Conservation (phyloP, 495 filamentous ascomycete species). For the Podospora anserina region DNA sequence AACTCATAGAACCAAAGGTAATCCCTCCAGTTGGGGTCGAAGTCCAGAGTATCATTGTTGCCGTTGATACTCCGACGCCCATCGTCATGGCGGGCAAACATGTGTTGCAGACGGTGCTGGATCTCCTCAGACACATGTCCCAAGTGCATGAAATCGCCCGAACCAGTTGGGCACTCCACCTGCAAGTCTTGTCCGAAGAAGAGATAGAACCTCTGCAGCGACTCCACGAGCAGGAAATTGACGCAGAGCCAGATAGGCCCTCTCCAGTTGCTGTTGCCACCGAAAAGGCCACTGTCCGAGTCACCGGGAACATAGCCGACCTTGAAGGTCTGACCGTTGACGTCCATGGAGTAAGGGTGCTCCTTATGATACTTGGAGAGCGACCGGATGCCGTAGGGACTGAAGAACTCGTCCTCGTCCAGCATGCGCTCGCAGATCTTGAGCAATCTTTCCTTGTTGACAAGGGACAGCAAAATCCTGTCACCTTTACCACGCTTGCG, state of each 20-base stretch:
- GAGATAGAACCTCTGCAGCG: conserved; percentile 86
- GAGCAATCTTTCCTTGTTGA: conserved; percentile 81
- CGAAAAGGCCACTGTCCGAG: conserved; percentile 89
- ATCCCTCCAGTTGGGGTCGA: conserved; percentile 87
- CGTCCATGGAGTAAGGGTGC: conserved; percentile 89
- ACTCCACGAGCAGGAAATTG: conserved; percentile 93
- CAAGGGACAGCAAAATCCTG: conserved; percentile 77
- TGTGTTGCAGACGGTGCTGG: conserved; percentile 89
- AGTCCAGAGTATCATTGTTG: conserved; percentile 78
- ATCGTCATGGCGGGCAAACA: conserved; percentile 78
- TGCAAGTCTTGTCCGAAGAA: conserved; percentile 87
- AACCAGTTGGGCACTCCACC: conserved; percentile 91
- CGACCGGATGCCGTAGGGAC: conserved; percentile 85
- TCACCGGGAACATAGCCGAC: conserved; percentile 91
- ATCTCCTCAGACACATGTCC: conserved; percentile 95
- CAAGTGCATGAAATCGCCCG: conserved; percentile 92
- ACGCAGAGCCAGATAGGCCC: conserved; percentile 92
- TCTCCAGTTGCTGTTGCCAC: conserved; percentile 97
- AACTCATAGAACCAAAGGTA: conserved; percentile 96
- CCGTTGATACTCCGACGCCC: conserved; percentile 83
- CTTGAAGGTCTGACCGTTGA: conserved; percentile 85
- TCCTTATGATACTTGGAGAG: conserved; percentile 91
- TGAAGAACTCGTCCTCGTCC: conserved; percentile 89
- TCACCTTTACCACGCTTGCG: conserved; percentile 82
- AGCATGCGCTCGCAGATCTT: conserved; percentile 89